Conservation (phyloP, 2,329 filamentous ascomycete genomes). For the Trichoderma atroviride region DNA sequence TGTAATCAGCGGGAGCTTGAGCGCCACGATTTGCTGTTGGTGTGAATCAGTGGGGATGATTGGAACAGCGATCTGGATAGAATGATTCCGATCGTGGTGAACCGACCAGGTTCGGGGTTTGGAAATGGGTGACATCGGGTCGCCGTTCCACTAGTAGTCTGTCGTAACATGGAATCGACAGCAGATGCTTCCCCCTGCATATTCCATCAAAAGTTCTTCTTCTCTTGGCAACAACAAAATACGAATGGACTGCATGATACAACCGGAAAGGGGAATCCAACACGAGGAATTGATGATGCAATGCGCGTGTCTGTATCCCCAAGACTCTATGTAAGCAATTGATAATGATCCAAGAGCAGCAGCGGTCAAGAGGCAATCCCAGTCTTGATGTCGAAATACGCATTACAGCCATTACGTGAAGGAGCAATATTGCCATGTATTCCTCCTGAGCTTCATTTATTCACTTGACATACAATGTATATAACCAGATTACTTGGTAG, state of each 20-base stretch:
- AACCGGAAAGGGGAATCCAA: background rate
- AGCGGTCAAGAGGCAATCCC: background rate
- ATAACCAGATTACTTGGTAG: no score
- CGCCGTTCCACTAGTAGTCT: background rate
- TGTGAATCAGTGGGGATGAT: background rate
- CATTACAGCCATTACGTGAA: background rate
- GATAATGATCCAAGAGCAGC: background rate
- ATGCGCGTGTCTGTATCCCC: background rate
- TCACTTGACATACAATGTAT: background rate
- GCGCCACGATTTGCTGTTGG: background rate
- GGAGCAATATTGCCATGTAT: background rate
- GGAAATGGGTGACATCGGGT: background rate
- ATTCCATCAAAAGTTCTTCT: no score
- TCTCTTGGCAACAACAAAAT: background rate
- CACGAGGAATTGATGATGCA: background rate
- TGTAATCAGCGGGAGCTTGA: background rate
- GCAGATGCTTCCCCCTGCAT: no score
- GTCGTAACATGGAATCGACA: background rate
- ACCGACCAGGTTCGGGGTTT: background rate
- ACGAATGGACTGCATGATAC: background rate
- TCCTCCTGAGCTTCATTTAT: background rate
- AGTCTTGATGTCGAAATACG: background rate
- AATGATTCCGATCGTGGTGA: background rate
- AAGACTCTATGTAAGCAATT: background rate
- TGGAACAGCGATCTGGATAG: background rate